These are phyloP conservation scores for Hirsutella thompsonii DNA, from an alignment of 2,329 filamentous ascomycete genomes.

Conservation along the genomic window DNA sequence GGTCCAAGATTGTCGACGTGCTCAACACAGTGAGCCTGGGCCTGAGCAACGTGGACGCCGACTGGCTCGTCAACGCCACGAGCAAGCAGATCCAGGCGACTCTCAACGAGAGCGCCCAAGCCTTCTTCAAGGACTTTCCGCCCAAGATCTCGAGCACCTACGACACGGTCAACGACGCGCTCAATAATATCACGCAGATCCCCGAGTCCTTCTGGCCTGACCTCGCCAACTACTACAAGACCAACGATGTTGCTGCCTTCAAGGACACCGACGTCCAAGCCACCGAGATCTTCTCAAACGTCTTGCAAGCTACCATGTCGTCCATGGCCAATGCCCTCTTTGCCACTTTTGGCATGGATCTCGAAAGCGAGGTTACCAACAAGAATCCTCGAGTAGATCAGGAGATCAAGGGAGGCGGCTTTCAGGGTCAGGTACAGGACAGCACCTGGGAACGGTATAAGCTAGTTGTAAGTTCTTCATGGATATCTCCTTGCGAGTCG, in stretches of 20 bases:
- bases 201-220: constrained; percentile 15
- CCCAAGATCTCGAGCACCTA: constrained; percentile 12
- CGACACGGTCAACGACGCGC: constrained; percentile 10
- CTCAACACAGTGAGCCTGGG: constrained; percentile 9
- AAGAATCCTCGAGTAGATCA: constrained; percentile 5
- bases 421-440: not conserved
- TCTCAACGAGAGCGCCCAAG: constrained; percentile 6
- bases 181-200: constrained; percentile 16
- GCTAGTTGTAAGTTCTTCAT: constrained; percentile 1
- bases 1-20: constrained; percentile 25
- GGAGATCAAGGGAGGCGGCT: constrained; percentile 1
- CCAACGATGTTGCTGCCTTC: constrained; percentile 2
- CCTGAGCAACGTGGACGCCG: constrained; percentile 5
- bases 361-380: constrained; percentile 10
- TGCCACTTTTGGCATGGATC: constrained; percentile 17
- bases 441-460: constrained; percentile 1
- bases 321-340: constrained; percentile 18
- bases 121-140: constrained; percentile 15
- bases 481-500: too few species aligned
- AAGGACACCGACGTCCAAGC: constrained; percentile 1
- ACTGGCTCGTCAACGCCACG: constrained; percentile 8
- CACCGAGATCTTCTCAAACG: constrained; percentile 2
- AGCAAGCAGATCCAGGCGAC: constrained; percentile 8
- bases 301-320: constrained; percentile 5
- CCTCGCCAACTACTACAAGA: constrained; percentile 4